Evolutionary conservation across 2,329 filamentous ascomycete species (phyloP).

Genomic region (Aspergillus ustus): DNA sequence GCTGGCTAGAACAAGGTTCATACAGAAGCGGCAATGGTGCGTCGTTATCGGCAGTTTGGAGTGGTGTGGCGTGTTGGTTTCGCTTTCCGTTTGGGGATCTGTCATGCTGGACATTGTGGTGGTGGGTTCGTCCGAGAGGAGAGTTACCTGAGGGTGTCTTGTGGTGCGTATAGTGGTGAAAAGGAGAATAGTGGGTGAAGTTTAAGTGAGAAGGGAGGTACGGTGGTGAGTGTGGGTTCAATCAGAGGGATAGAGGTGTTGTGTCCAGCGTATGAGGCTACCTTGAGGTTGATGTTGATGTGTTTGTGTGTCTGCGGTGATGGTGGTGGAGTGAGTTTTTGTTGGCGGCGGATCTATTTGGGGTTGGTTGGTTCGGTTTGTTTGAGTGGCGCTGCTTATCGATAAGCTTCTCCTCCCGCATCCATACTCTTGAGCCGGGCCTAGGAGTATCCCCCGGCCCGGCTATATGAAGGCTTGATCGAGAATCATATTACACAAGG

Average conservation of each 20-base stretch:
- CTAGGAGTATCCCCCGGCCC: too few relatives aligned
- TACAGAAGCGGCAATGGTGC: conserved; percentile 68
- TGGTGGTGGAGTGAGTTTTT: not conserved
- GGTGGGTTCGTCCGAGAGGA: not conserved
- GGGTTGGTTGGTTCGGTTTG: not conserved
- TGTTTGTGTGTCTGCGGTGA: not conserved
- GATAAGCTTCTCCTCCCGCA: not conserved
- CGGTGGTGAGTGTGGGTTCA: not conserved
- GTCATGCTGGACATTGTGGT: not conserved
- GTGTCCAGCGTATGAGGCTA: not conserved
- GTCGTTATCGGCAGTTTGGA: conserved; percentile 48
- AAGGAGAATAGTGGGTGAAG: not conserved
- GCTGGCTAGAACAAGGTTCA: conserved; percentile 65
- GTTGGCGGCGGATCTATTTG: not conserved
- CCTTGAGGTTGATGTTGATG: not conserved
- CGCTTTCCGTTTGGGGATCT: too few relatives aligned
- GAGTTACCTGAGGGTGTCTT: too few relatives aligned
- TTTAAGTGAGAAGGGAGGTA: not conserved
- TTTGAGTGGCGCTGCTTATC: not conserved
- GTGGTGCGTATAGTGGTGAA: not conserved
- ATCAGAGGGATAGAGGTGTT: not conserved
- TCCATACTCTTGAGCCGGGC: too few relatives aligned
- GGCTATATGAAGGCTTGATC: too few relatives aligned
- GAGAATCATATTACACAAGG: too few relatives aligned
- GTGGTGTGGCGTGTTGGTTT: conserved; percentile 2